Evolutionary conservation across 106 monocot genomes (phyloP).

Genomic region (Triglochin maritima): DNA sequence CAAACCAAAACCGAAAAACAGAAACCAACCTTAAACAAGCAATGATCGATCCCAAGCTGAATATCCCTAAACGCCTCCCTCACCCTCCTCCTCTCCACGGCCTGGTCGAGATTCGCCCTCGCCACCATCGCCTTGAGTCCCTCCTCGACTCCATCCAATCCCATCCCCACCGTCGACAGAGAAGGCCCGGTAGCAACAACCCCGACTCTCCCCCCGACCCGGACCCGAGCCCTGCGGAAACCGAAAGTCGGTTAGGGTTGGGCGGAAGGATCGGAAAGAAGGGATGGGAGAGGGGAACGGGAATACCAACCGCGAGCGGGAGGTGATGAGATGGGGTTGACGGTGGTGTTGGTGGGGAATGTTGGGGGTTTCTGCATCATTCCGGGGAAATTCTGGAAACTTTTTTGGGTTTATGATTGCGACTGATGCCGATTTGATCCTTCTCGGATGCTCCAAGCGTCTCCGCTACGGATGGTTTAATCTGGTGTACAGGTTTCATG

Average conservation of each 20-base stretch:
- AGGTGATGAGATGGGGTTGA: not conserved
- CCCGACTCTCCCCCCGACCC: not conserved
- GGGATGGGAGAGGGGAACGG: not conserved
- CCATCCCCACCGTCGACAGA: slow-evolving; percentile 8
- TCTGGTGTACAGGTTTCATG: no score
- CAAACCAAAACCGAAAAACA: not conserved
- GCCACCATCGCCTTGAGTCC: slow-evolving; percentile 43
- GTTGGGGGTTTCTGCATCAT: not conserved
- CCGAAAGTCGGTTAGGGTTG: not conserved
- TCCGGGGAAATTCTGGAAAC: not conserved
- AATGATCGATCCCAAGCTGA: slow-evolving; percentile 80
- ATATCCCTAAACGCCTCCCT: slow-evolving; percentile 76
- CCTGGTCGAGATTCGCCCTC: slow-evolving; percentile 54
- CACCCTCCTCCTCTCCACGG: slow-evolving; percentile 48
- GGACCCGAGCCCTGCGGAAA: not conserved
- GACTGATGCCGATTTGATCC: no score
- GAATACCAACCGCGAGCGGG: slow-evolving; percentile 8
- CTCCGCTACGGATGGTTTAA: no score
- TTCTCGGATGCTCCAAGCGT: no score
- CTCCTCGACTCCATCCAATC: slow-evolving; percentile 66
- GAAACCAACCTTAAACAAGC: slow-evolving; percentile 57
- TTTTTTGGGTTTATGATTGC: no score
- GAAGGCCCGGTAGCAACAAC: not conserved
- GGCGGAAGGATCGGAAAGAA: not conserved
- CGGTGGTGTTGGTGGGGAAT: not conserved